phyloP scores from a whole-genome alignment of 768 basidiomycete genomes.

The Lepiota subincarnata region DNA sequence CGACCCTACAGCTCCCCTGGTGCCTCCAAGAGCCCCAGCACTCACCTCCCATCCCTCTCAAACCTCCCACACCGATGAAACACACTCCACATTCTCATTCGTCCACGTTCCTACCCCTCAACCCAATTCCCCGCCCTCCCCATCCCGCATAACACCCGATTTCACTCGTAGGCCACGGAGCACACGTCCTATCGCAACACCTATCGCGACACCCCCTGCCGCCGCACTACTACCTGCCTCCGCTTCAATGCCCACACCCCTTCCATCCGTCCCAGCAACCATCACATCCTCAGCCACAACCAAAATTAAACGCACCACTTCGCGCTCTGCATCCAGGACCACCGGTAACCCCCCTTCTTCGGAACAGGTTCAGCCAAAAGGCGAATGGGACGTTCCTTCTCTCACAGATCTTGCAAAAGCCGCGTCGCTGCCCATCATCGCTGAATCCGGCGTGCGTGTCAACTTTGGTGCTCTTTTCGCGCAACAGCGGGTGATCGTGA shows the following conservation, averaged over 20 bases:
- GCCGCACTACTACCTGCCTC: no score
- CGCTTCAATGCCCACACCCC: no score
- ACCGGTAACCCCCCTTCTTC: not conserved
- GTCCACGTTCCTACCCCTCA: constrained; percentile 8
- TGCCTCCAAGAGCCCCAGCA: not conserved
- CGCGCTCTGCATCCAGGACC: constrained; percentile 1
- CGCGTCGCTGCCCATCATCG: constrained; percentile 57
- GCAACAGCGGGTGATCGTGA: constrained; percentile 53
- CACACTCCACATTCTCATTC: constrained; percentile 9
- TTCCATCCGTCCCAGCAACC: constrained; percentile 1
- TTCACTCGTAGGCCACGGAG: not conserved
- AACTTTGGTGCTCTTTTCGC: constrained; percentile 67
- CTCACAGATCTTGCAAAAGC: constrained; percentile 55
- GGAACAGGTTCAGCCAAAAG: constrained; percentile 15
- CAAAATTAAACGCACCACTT: constrained; percentile 7
- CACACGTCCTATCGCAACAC: no score
- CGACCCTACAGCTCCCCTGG: not conserved
- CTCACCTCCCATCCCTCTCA: constrained; percentile 10
- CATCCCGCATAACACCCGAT: not conserved
- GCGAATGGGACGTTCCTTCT: constrained; percentile 50
- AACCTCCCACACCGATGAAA: constrained; percentile 10
- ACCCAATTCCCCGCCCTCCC: not conserved
- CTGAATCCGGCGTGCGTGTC: constrained; percentile 61
- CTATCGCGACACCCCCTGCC: no score
- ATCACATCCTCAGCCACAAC: constrained; percentile 6